Evolutionary conservation across 1,284 basidiomycete species (phyloP).

Genomic region (Hymenochaete sp.): DNA sequence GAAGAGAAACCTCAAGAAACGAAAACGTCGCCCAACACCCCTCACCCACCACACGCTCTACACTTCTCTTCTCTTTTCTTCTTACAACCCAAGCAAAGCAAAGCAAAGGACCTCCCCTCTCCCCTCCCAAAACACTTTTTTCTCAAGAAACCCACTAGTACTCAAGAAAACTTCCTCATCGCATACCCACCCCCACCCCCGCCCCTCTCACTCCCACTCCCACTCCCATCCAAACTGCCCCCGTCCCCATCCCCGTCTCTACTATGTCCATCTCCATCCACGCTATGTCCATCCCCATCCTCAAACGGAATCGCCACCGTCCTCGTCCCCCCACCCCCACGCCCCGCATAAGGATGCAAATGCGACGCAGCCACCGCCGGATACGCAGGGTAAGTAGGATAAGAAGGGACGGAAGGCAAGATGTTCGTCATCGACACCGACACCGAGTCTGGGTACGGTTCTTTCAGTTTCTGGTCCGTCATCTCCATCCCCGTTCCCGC

Average conservation of each 20-base stretch:
- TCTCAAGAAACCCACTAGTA: not conserved
- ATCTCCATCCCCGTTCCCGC: not conserved
- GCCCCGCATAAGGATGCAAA: no score
- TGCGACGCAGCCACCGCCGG: not conserved
- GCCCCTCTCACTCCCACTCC: not conserved
- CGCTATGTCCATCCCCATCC: not conserved
- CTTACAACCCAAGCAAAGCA: not conserved
- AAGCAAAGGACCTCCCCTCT: not conserved
- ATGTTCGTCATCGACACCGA: not conserved
- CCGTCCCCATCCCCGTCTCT: not conserved
- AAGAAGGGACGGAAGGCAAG: not conserved
- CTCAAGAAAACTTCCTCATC: not conserved
- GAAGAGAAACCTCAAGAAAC: not conserved
- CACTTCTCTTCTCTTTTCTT: not conserved
- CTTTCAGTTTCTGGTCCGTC: not conserved
- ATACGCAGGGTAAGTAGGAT: not conserved
- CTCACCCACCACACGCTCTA: not conserved
- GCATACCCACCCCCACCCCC: not conserved
- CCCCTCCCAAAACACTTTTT: not conserved
- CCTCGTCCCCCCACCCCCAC: not conserved
- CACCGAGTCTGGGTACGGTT: no score
- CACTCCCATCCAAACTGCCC: not conserved
- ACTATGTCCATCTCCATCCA: not conserved
- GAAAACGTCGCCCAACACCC: not conserved
- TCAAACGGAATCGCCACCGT: conserved; percentile 3